Evolutionary conservation across 768 basidiomycete genomes (phyloP).

Genomic region (Lenzites betulinus): DNA sequence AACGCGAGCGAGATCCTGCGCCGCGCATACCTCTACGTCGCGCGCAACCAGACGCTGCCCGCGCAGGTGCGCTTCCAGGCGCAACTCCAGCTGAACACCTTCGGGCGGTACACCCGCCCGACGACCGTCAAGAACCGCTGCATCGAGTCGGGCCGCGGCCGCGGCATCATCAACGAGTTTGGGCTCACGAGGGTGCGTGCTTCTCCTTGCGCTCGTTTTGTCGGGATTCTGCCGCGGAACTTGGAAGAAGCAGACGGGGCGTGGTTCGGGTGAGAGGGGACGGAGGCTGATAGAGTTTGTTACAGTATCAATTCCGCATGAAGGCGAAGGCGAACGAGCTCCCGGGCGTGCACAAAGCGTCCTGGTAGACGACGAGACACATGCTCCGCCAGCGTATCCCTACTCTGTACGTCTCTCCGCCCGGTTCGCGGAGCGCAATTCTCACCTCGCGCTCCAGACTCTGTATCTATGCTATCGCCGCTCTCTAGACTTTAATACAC

Average conservation of each 20-base stretch:
- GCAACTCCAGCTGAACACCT: slow-evolving; percentile 89
- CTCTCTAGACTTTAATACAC: no score
- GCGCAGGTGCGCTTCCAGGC: slow-evolving; percentile 91
- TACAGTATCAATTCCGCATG: slow-evolving; percentile 86
- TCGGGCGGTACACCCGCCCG: slow-evolving; percentile 81
- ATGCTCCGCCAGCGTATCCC: neutral
- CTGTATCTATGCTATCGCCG: no score
- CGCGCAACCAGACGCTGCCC: slow-evolving; percentile 88
- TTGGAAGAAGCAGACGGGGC: neutral
- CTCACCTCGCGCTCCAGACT: no score
- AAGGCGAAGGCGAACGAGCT: slow-evolving; percentile 82
- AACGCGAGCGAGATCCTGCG: slow-evolving; percentile 77
- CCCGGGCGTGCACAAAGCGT: slow-evolving; percentile 87
- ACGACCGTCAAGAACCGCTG: slow-evolving; percentile 90
- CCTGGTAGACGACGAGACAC: slow-evolving; percentile 62
- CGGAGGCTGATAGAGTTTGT: neutral
- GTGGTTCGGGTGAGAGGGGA: no score
- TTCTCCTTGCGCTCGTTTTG: neutral
- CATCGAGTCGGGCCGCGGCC: slow-evolving; percentile 77
- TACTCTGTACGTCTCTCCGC: neutral
- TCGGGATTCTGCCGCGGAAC: no score
- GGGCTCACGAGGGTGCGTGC: slow-evolving; percentile 71
- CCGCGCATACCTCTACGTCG: slow-evolving; percentile 90
- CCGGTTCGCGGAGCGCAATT: neutral
- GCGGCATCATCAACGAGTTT: slow-evolving; percentile 90